Evolutionary conservation across 2,329 filamentous ascomycete species (phyloP).

Genomic region (Fusarium sp.): DNA sequence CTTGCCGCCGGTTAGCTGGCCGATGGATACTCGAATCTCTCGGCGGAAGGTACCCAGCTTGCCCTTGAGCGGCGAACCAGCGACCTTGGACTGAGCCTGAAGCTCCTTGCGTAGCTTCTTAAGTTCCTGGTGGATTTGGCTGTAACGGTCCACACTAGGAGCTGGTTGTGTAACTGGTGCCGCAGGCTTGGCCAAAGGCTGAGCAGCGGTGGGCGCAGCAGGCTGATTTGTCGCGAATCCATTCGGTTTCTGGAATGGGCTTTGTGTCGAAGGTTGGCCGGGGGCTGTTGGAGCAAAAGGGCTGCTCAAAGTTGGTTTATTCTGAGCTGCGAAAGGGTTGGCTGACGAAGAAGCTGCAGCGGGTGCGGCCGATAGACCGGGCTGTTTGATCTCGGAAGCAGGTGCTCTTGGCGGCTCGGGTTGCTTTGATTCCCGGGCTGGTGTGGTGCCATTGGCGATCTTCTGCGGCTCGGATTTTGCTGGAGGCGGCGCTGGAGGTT

Average conservation of each 20-base stretch:
- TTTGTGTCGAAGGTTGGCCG: conserved; percentile 26
- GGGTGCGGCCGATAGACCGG: conserved; percentile 12
- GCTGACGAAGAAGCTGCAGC: conserved; percentile 31
- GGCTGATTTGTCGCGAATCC: conserved; percentile 14
- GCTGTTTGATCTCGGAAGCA: conserved; percentile 40
- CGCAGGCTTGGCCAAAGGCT: conserved; percentile 24
- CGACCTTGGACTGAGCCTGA: conserved; percentile 68
- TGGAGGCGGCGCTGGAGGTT: conserved; percentile 44
- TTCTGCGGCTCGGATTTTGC: conserved; percentile 41
- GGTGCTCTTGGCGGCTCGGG: conserved; percentile 39
- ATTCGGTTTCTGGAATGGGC: conserved; percentile 40
- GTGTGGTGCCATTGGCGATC: conserved; percentile 40
- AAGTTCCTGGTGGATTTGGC: conserved; percentile 77
- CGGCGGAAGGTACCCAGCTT: conserved; percentile 81
- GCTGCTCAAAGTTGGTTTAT: conserved; percentile 42
- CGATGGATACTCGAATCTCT: conserved; percentile 79
- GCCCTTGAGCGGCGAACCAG: conserved; percentile 69
- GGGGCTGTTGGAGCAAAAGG: conserved; percentile 39
- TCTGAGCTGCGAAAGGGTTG: conserved; percentile 41
- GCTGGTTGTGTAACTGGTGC: conserved; percentile 29
- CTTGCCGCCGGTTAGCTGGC: conserved; percentile 79
- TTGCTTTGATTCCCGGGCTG: conserved; percentile 40
- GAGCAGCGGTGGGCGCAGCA: conserved; percentile 10
- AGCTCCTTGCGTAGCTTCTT: conserved; percentile 77
- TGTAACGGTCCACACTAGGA: conserved; percentile 60